Evolutionary conservation across 768 basidiomycete species (phyloP).

Genomic region (Suillus ampliporus): DNA sequence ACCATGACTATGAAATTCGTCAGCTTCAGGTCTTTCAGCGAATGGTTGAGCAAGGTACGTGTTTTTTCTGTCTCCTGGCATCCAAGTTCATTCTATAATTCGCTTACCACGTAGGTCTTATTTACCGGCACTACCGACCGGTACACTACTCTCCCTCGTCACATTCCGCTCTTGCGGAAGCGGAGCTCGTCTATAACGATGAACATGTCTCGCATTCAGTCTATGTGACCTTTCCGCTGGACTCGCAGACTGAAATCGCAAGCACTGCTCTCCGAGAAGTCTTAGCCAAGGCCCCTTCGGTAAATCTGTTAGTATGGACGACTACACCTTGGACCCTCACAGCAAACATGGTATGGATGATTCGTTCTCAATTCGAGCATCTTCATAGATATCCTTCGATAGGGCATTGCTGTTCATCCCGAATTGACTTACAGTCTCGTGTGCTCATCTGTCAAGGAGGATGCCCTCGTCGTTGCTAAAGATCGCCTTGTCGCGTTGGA

Average conservation of each 20-base stretch:
- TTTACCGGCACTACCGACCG: constrained; percentile 86
- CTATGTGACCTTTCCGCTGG: constrained; percentile 81
- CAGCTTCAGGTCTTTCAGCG: constrained; percentile 84
- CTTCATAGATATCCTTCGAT: neutral
- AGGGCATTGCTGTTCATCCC: constrained; percentile 90
- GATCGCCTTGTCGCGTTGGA: constrained; percentile 50
- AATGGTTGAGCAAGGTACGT: constrained; percentile 84
- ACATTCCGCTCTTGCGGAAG: constrained; percentile 91
- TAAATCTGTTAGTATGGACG: constrained; percentile 88
- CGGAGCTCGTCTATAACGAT: constrained; percentile 90
- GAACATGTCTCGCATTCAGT: constrained; percentile 88
- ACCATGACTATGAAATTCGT: constrained; percentile 85
- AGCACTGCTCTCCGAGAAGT: constrained; percentile 36
- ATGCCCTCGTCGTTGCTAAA: constrained; percentile 53
- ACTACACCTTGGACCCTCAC: constrained; percentile 98
- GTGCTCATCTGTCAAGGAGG: constrained; percentile 31
- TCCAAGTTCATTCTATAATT: too few species aligned
- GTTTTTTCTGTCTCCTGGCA: neutral
- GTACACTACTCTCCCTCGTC: constrained; percentile 97
- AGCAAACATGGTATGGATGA: constrained; percentile 81
- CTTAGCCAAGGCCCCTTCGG: constrained; percentile 34
- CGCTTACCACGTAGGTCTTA: constrained; percentile 59
- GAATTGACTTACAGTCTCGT: constrained; percentile 72
- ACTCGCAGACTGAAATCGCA: constrained; percentile 30
- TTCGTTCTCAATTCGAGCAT: constrained; percentile 3